Conservation (phyloP, 192 early-diverging fungal genomes). For the Backusella luteola region DNA sequence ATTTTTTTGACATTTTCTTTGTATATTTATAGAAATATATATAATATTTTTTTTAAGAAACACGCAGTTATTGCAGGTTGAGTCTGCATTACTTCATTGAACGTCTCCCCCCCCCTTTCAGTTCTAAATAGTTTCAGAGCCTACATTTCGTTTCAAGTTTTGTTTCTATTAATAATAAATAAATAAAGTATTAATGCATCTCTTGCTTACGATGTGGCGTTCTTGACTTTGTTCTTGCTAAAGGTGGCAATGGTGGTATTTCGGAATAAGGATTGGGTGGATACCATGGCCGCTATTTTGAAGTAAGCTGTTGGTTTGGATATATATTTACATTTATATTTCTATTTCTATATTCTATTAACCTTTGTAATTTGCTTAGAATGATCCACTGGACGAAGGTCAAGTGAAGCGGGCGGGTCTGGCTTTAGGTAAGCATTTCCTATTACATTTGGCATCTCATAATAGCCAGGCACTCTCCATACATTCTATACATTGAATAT, state of each 20-base stretch:
- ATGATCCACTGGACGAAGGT: slow-evolving; percentile 23
- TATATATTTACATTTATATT: background rate
- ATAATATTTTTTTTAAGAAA: background rate
- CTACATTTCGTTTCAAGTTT: background rate
- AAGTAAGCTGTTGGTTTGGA: background rate
- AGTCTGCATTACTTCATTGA: background rate
- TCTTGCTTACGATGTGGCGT: background rate
- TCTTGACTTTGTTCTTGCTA: slow-evolving; percentile 24
- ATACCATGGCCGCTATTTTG: slow-evolving; percentile 30
- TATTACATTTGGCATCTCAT: slow-evolving; percentile 35
- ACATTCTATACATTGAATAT: slow-evolving; percentile 10
- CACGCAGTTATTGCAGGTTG: background rate
- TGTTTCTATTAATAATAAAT: background rate
- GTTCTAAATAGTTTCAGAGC: background rate
- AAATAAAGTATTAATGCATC: background rate
- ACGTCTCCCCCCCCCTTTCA: background rate
- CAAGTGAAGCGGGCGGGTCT: slow-evolving; percentile 13
- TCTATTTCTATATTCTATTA: background rate
- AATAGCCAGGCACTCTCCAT: slow-evolving; percentile 37
- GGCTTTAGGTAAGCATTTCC: slow-evolving; percentile 36
- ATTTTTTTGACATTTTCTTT: background rate
- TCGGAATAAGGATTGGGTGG: slow-evolving; percentile 35
- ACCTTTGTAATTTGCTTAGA: slow-evolving; percentile 31
- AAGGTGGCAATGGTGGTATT: slow-evolving; percentile 25
- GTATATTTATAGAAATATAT: background rate